A percentile compares a stretch with the other conserved stretches of the same genome.
Evolutionary conservation across 352 stramenopile species (phyloP).

Genomic region (Globisporangium orthogonon): DNA sequence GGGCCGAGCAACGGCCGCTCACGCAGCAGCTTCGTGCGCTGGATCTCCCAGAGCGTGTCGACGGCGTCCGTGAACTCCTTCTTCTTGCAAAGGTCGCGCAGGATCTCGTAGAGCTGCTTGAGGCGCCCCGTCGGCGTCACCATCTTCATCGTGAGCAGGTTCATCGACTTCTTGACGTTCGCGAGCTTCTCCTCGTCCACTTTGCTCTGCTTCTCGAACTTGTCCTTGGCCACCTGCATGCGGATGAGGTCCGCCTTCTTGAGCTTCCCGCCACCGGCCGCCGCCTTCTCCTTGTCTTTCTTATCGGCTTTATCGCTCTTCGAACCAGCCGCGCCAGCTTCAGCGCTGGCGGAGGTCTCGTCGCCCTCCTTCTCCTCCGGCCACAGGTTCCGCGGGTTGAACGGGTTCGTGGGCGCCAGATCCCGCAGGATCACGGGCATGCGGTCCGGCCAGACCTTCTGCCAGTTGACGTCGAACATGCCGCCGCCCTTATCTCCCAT

Average conservation of each 20-base stretch:
- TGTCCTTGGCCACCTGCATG: conserved; percentile 84
- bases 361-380: conserved; percentile 59
- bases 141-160: conserved; percentile 84
- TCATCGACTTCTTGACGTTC: conserved; percentile 83
- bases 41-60: conserved; percentile 86
- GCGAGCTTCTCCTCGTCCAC: conserved; percentile 85
- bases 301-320: conserved; percentile 4
- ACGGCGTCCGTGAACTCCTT: conserved; percentile 84
- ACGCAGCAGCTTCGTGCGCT: conserved; percentile 58
- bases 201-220: conserved; percentile 82
- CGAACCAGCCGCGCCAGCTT: neutral
- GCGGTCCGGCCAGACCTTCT: conserved; percentile 85
- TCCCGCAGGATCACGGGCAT: conserved; percentile 87
- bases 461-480: conserved; percentile 85
- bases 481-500: conserved; percentile 36
- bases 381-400: conserved; percentile 85
- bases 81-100: conserved; percentile 76
- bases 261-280: conserved; percentile 33
- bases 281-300: conserved; percentile 33
- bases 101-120: conserved; percentile 85
- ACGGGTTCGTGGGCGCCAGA: conserved; percentile 76
- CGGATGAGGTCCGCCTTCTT: conserved; percentile 87
- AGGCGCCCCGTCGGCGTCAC: conserved; percentile 68
- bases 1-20: conserved; percentile 26
- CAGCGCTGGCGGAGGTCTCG: neutral